phyloP scores from a whole-genome alignment of 495 filamentous ascomycete genomes.

The Immersiella caudata region DNA sequence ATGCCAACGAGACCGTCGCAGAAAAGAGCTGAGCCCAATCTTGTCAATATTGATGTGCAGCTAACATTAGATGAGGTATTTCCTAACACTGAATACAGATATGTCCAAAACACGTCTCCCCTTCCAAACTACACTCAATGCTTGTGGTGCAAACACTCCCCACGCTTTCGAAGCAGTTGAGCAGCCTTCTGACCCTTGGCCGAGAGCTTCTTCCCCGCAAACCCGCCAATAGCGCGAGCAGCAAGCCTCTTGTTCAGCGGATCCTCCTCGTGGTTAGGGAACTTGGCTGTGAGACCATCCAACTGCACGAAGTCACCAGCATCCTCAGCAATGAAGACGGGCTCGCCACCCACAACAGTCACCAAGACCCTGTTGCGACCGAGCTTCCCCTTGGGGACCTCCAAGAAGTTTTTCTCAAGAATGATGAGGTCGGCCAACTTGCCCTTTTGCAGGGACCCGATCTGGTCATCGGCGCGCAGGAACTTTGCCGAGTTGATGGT shows the following conservation, averaged over 20 bases:
- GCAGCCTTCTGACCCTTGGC: background rate
- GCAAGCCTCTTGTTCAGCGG: background rate
- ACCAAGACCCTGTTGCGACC: background rate
- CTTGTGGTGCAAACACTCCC: background rate
- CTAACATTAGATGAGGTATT: background rate
- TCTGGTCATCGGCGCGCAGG: slow-evolving; percentile 1
- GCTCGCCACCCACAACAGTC: slow-evolving; percentile 1
- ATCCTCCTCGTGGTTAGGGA: background rate
- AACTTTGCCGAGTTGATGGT: slow-evolving; percentile 6
- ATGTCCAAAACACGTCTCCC: background rate
- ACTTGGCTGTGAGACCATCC: slow-evolving; percentile 1
- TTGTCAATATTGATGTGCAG: too few relatives aligned
- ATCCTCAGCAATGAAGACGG: slow-evolving; percentile 7
- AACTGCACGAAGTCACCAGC: background rate
- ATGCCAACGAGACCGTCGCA: too few relatives aligned
- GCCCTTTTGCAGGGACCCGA: background rate
- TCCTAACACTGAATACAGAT: background rate
- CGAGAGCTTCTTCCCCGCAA: background rate
- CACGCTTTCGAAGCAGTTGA: background rate
- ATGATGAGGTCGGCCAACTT: background rate
- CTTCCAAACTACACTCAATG: background rate
- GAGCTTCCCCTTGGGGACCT: slow-evolving; percentile 1
- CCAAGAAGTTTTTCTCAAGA: background rate
- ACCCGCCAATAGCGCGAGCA: background rate
- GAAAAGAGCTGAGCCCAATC: too few relatives aligned